phyloP scores from a whole-genome alignment of 2,329 filamentous ascomycete species.

The Calonectria multiphialidica region DNA sequence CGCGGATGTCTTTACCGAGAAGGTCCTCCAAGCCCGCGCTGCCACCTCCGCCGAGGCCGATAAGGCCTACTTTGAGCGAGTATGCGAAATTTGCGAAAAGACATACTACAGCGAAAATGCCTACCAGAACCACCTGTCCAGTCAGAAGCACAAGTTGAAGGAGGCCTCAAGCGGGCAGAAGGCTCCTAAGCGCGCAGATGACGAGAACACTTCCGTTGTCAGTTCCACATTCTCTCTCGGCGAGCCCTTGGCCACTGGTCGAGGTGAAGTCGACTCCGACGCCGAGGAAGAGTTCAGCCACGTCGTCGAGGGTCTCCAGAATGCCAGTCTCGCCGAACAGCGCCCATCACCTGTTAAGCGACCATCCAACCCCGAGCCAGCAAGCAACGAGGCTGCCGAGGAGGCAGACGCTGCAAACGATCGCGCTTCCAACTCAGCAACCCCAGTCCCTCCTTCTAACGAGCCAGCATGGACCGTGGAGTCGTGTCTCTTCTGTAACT shows the following conservation, averaged over 20 bases:
- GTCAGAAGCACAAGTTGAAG: conserved; percentile 83
- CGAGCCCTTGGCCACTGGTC: conserved; percentile 72
- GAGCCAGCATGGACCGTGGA: conserved; percentile 58
- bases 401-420: conserved; percentile 57
- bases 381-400: conserved; percentile 55
- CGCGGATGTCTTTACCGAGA: conserved; percentile 94
- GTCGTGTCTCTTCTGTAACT: conserved; percentile 92
- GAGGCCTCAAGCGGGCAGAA: conserved; percentile 61
- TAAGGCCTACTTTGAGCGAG: conserved; percentile 88
- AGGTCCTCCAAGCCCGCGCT: conserved; percentile 92
- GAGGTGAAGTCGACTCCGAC: conserved; percentile 70
- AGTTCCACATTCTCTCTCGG: conserved; percentile 94
- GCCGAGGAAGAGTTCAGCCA: conserved; percentile 81
- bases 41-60: conserved; percentile 86
- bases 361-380: conserved; percentile 63
- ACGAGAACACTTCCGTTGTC: conserved; percentile 84
- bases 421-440: conserved; percentile 57
- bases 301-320: conserved; percentile 82
- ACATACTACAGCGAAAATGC: conserved; percentile 98
- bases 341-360: conserved; percentile 65
- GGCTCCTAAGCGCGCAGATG: conserved; percentile 58
- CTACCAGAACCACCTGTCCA: conserved; percentile 90
- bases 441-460: conserved; percentile 47
- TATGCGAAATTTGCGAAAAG: conserved; percentile 86
- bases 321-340: conserved; percentile 73